Base-by-base conservation (phyloP, 2,329 filamentous ascomycete genomes). In the Nemania sp. region DNA sequence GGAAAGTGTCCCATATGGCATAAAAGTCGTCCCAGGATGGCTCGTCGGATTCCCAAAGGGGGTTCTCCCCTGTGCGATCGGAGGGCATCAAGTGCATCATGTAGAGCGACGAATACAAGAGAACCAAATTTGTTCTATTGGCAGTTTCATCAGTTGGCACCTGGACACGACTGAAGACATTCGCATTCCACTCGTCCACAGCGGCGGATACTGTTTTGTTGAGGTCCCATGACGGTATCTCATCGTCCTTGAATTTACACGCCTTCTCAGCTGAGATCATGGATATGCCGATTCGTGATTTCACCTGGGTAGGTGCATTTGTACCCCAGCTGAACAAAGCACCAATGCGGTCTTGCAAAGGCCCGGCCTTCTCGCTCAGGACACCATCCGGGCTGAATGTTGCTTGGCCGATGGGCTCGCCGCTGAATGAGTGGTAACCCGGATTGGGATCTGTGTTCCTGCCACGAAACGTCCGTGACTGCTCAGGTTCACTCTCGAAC, bases 71-170 rank as follows among this genome's bases (percentile, higher is more conserved):
- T 0, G 83, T 86, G 5, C 82, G 78, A 59, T 87, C 83, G 0
- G 83, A 86, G 0, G 84, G 84, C 63, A 87, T 82, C n/a, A 87
- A 68, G 64, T 86, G 83, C 78, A 84, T 83, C 66, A 83, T 82
- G 64, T 87, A 87, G 7, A 88, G 71, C 1, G 80, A 82, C 0
- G 82, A 81, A 70, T 88, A 88, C 5, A 88, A 72, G 49, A 87
- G 73, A 12, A 76, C 72, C 0, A 85, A 71, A 21, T 81, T 81
- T 0, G 78, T 77, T n/a, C 72, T 55, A 66, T 86, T 81, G 40
- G 73, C 72, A 0, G 74, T 53, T 20, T 53, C 59, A 17, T 56
- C 58, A 1, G 32, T 72, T 1, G 71, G 63, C 11, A 79, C 73
- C 4, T 75, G 71, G 15, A 81, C 75, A 47, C 77, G 80, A 48